Percentiles rank a stretch among this genome's conserved stretches.
These are phyloP conservation scores for Nemania bipapillata DNA, from an alignment of 2,329 filamentous ascomycete species.

Conservation along the genomic window DNA sequence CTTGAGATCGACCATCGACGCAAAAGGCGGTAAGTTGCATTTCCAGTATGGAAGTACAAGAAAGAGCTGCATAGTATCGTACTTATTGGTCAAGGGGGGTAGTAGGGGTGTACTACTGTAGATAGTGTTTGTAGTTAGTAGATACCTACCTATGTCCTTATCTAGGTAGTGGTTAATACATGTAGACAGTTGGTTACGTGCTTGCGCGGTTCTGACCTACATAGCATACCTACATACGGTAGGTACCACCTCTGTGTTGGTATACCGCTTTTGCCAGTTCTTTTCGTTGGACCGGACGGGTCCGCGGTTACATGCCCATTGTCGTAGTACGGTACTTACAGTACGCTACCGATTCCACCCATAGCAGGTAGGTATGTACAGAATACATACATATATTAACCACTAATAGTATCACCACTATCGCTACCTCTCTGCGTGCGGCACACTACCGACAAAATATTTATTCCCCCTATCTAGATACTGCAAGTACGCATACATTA, in stretches of 20 bases:
- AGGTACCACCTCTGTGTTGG: no score
- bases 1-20: constrained; percentile 23
- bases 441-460: not conserved
- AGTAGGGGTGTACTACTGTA: no score
- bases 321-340: constrained; percentile 2
- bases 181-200: not conserved
- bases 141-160: not conserved
- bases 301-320: constrained; percentile 28
- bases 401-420: not conserved
- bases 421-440: constrained; percentile 4
- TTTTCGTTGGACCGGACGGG: constrained; percentile 24
- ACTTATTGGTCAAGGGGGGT: constrained; percentile 18
- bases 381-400: not conserved
- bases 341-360: not conserved
- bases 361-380: not conserved
- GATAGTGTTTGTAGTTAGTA: not conserved
- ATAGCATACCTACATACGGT: not conserved
- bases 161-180: not conserved
- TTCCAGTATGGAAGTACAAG: no score
- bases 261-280: constrained; percentile 6
- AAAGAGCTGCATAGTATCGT: constrained; percentile 14
- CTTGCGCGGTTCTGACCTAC: constrained; percentile 9
- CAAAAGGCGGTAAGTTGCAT: constrained; percentile 37
- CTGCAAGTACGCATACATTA: no score
- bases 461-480: no score